A percentile compares a stretch with the other conserved stretches of the same genome.
phyloP scores from a whole-genome alignment of 2,329 filamentous ascomycete genomes.

The Escovopsis sp. region DNA sequence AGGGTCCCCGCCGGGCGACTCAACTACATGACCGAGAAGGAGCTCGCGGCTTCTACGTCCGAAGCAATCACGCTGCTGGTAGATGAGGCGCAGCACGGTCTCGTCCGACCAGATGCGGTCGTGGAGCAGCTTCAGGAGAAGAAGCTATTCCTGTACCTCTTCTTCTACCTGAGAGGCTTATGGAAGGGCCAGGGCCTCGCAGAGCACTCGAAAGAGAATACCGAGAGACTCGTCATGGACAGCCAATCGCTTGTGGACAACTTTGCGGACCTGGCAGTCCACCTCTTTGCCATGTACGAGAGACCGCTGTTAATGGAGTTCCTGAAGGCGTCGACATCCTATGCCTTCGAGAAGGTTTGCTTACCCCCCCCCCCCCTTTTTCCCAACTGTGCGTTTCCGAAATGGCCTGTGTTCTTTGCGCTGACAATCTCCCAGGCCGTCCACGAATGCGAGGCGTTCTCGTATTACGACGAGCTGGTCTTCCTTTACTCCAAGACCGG shows the following conservation, averaged over 20 bases:
- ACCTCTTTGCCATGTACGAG: constrained; percentile 76
- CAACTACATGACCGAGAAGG: constrained; percentile 47
- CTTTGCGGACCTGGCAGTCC: constrained; percentile 75
- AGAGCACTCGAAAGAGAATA: constrained; percentile 37
- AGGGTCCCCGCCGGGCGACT: constrained; percentile 63
- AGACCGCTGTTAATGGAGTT: constrained; percentile 73
- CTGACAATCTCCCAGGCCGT: constrained; percentile 33
- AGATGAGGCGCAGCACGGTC: constrained; percentile 78
- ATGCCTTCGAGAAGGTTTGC: constrained; percentile 62
- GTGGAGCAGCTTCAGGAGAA: constrained; percentile 61
- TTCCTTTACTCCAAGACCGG: constrained; percentile 92
- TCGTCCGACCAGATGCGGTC: constrained; percentile 64
- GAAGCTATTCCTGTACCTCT: constrained; percentile 61
- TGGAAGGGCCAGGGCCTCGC: constrained; percentile 62
- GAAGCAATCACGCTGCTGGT: constrained; percentile 81
- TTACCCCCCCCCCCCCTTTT: too few relatives aligned
- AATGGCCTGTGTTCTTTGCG: not conserved
- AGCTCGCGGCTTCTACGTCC: constrained; percentile 64
- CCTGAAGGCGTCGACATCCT: constrained; percentile 68
- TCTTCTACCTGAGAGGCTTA: constrained; percentile 77
- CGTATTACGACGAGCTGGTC: constrained; percentile 86
- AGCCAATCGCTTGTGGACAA: constrained; percentile 61
- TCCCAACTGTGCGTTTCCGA: too few relatives aligned
- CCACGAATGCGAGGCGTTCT: constrained; percentile 63
- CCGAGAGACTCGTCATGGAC: constrained; percentile 42